phyloP scores from a whole-genome alignment of 176 grass and related monocot genomes.

The Triticum timopheevii region DNA sequence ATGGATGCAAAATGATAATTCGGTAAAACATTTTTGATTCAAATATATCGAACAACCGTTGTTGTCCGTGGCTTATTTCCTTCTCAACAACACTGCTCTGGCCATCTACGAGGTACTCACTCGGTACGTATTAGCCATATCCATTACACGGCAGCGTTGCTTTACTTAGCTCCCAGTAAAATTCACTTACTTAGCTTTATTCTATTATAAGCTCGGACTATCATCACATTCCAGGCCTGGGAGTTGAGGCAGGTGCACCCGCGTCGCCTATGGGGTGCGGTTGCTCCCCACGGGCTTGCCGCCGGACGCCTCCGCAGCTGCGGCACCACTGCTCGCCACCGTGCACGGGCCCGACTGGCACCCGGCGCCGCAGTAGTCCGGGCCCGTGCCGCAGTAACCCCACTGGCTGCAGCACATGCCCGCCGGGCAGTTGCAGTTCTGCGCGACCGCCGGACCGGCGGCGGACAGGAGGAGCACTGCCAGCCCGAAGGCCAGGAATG shows the following conservation, averaged over 20 bases:
- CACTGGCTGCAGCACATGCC: conserved; percentile 43
- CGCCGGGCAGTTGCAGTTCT: conserved; percentile 24
- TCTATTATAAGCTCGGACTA: neutral
- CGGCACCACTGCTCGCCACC: neutral
- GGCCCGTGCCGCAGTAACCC: conserved; percentile 27
- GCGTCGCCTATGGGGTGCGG: neutral
- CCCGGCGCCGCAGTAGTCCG: conserved; percentile 29
- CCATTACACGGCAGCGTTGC: neutral
- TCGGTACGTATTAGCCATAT: too few relatives aligned
- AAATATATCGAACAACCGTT: too few relatives aligned
- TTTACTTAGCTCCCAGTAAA: neutral
- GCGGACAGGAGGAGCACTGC: neutral
- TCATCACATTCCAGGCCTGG: neutral
- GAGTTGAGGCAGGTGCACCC: neutral
- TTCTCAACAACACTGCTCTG: too few relatives aligned
- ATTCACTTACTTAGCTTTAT: neutral
- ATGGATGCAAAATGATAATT: too few relatives aligned
- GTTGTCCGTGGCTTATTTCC: too few relatives aligned
- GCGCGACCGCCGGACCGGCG: neutral
- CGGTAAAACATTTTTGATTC: too few relatives aligned
- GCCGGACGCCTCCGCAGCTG: neutral
- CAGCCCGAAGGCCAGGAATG: neutral
- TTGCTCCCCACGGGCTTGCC: neutral
- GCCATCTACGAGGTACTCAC: too few relatives aligned
- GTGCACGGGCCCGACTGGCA: conserved; percentile 44